Evolutionary conservation across 2,329 filamentous ascomycete species (phyloP).

Genomic region (Aphanoascus verrucosus): DNA sequence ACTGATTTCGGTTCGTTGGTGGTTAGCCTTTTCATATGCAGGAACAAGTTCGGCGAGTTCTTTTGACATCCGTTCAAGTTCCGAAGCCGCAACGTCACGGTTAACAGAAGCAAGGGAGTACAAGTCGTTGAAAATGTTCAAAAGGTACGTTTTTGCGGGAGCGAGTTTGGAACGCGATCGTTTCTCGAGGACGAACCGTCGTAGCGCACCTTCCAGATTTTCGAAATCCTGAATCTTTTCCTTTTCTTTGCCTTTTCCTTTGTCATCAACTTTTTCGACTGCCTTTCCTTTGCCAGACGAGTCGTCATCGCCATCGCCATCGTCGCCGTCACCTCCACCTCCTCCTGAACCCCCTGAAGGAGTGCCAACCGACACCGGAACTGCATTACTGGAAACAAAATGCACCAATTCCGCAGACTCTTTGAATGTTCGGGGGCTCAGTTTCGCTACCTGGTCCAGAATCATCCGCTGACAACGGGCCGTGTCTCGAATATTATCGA

Average conservation of each 20-base stretch:
- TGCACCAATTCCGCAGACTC: conserved; percentile 88
- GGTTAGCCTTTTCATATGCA: conserved; percentile 70
- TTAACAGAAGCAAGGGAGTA: conserved; percentile 76
- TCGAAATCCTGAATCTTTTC: conserved; percentile 85
- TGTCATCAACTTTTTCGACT: conserved; percentile 42
- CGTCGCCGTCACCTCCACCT: conserved; percentile 45
- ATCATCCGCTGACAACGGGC: conserved; percentile 85
- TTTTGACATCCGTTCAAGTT: conserved; percentile 69
- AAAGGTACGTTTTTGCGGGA: conserved; percentile 85
- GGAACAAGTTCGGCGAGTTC: conserved; percentile 79
- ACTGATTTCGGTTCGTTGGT: conserved; percentile 65
- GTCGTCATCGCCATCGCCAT: conserved; percentile 38
- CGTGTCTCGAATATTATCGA: conserved; percentile 87
- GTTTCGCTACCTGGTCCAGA: conserved; percentile 69
- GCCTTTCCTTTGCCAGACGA: conserved; percentile 12
- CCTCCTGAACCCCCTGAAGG: conserved; percentile 27
- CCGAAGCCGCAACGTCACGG: conserved; percentile 70
- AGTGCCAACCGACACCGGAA: conserved; percentile 57
- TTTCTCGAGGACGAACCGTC: conserved; percentile 92
- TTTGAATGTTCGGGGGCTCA: conserved; percentile 91
- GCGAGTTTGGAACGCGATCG: conserved; percentile 89
- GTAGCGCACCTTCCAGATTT: conserved; percentile 73
- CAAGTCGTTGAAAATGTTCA: conserved; percentile 86
- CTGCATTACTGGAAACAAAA: conserved; percentile 94
- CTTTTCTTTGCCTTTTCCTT: conserved; percentile 75